Percentiles rank a stretch among this genome's conserved stretches.
Conservation (phyloP, 345 rosid species). For the Citropsis articulata region DNA sequence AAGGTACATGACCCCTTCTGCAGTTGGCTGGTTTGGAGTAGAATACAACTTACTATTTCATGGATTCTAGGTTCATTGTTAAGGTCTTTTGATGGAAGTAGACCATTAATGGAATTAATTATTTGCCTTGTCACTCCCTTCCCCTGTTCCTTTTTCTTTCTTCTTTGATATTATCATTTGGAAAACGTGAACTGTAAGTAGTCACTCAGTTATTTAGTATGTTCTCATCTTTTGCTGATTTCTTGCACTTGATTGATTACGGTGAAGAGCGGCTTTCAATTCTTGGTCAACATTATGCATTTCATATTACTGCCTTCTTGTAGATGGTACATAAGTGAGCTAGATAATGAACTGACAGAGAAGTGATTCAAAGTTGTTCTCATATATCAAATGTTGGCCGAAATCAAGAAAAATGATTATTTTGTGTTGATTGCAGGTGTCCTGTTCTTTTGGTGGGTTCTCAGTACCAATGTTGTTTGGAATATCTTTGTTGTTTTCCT, state of each 20-base stretch:
- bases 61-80: background rate
- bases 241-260: slow-evolving; percentile 1
- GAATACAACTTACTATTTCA: background rate
- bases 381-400: background rate
- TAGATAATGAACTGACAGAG: background rate
- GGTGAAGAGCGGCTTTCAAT: background rate
- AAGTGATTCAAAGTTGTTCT: background rate
- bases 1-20: background rate
- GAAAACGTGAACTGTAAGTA: background rate
- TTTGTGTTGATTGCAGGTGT: slow-evolving; percentile 13
- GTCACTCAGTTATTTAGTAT: background rate
- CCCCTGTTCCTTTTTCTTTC: background rate
- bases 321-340: background rate
- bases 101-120: background rate
- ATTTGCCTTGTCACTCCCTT: background rate
- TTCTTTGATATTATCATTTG: background rate
- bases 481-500: background rate
- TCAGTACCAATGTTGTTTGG: background rate
- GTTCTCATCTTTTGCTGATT: background rate
- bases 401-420: background rate
- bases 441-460: background rate
- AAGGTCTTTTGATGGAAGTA: background rate
- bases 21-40: background rate
- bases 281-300: background rate
- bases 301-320: background rate